Conservation (phyloP, 345 rosid species). For the Zanthoxylum bungeanum region DNA sequence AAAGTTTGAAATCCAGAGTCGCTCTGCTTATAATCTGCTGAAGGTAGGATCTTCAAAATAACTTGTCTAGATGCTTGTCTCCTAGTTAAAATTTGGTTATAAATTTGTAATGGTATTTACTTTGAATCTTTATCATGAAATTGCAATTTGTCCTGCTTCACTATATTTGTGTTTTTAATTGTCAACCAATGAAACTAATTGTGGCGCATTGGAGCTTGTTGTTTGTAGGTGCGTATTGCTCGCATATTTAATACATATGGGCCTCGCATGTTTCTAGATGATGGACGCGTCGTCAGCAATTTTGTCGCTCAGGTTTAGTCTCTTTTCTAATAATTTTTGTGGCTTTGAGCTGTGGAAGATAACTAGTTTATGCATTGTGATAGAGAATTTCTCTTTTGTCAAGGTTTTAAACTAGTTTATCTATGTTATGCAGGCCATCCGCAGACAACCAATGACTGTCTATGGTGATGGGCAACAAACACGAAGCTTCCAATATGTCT, state of each 20-base stretch:
- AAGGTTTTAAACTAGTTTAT: neutral
- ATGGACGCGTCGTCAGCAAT: constrained; percentile 99
- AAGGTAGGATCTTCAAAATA: no score
- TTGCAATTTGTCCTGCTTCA: neutral
- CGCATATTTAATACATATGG: constrained; percentile 98
- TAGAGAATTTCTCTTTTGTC: neutral
- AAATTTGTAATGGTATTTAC: neutral
- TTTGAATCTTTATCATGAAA: neutral
- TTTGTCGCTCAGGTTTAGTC: constrained; percentile 86
- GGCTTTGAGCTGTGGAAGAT: neutral
- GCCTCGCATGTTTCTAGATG: constrained; percentile 98
- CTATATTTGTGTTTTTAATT: neutral
- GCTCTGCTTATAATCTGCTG: no score
- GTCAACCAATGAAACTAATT: constrained; percentile 7
- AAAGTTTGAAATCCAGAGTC: no score
- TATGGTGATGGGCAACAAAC: constrained; percentile 99
- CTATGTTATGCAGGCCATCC: constrained; percentile 48
- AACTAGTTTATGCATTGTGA: neutral
- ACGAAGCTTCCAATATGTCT: constrained; percentile 96
- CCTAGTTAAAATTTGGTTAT: neutral
- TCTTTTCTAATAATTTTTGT: constrained; percentile 8
- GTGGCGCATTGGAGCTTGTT: constrained; percentile 9
- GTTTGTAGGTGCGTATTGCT: constrained; percentile 87
- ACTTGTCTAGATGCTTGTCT: neutral
- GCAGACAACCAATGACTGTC: constrained; percentile 91